These are phyloP conservation scores for Cunninghamia lanceolata DNA, from an alignment of 75 land plant species.

Conservation along the genomic window DNA sequence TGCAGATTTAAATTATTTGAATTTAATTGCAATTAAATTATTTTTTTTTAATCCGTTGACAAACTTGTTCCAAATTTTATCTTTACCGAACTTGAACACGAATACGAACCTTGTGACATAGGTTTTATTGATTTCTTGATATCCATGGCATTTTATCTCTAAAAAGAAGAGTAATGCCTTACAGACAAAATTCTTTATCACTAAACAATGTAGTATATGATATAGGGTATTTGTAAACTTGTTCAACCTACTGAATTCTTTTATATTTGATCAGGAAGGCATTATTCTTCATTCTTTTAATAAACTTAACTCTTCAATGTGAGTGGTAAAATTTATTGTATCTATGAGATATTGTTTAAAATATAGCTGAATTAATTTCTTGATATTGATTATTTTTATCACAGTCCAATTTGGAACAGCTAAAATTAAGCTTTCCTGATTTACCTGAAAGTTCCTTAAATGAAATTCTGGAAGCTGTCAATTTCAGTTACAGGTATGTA, in stretches of 20 bases:
- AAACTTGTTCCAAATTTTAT: no score
- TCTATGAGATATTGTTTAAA: neutral
- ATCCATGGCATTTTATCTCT: neutral
- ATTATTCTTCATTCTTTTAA: neutral
- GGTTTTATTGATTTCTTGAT: neutral
- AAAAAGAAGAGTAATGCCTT: no score
- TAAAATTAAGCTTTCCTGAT: slow-evolving; percentile 22
- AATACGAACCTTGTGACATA: no score
- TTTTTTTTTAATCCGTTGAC: no score
- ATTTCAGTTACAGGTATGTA: slow-evolving; percentile 17
- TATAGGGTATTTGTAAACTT: neutral
- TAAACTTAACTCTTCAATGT: slow-evolving; percentile 3
- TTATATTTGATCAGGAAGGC: neutral
- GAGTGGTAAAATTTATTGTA: neutral
- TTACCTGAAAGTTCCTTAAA: slow-evolving; percentile 14
- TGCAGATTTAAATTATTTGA: no score
- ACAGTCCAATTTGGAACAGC: slow-evolving; percentile 20
- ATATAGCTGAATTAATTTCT: neutral
- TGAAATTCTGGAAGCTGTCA: slow-evolving; percentile 24
- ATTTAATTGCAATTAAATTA: no score
- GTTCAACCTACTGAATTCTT: neutral
- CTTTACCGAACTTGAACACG: no score
- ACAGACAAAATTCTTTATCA: neutral
- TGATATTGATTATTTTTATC: slow-evolving; percentile 3
- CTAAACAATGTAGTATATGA: neutral